Conservation (phyloP, 1,284 basidiomycete species). For the Cryptococcus sp. region DNA sequence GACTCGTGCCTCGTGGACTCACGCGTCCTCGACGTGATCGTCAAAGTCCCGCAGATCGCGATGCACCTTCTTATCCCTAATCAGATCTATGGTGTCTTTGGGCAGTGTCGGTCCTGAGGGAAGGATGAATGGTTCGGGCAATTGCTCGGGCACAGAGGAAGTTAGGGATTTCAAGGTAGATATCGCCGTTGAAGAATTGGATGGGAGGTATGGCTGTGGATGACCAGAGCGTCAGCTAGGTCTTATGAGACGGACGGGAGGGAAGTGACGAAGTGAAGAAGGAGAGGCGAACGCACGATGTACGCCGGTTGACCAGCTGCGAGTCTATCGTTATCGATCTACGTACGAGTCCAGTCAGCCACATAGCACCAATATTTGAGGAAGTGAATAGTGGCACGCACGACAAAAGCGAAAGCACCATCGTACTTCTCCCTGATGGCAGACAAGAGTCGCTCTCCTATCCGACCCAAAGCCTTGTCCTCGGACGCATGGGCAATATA, state of each 20-base stretch:
- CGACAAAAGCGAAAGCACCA: slow-evolving; percentile 32
- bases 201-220: slow-evolving; percentile 17
- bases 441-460: slow-evolving; percentile 25
- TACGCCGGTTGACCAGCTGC: slow-evolving; percentile 31
- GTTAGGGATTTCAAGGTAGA: slow-evolving; percentile 11
- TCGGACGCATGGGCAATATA: slow-evolving; percentile 42
- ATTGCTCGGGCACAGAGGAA: not conserved
- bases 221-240: not conserved
- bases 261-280: slow-evolving; percentile 1
- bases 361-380: not conserved
- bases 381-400: slow-evolving; percentile 24
- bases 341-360: not conserved
- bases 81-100: slow-evolving; percentile 24
- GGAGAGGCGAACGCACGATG: slow-evolving; percentile 27
- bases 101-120: slow-evolving; percentile 17
- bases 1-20: slow-evolving; percentile 20
- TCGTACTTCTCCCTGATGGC: slow-evolving; percentile 17
- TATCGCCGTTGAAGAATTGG: slow-evolving; percentile 1
- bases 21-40: slow-evolving; percentile 51
- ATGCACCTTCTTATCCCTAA: slow-evolving; percentile 35
- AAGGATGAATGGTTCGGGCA: slow-evolving; percentile 17
- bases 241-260: not conserved
- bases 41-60: slow-evolving; percentile 47
- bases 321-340: slow-evolving; percentile 48
- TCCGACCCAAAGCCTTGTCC: slow-evolving; percentile 20